phyloP scores from a whole-genome alignment of 1,139 yeast genomes.

The Yamadazyma dendronema region DNA sequence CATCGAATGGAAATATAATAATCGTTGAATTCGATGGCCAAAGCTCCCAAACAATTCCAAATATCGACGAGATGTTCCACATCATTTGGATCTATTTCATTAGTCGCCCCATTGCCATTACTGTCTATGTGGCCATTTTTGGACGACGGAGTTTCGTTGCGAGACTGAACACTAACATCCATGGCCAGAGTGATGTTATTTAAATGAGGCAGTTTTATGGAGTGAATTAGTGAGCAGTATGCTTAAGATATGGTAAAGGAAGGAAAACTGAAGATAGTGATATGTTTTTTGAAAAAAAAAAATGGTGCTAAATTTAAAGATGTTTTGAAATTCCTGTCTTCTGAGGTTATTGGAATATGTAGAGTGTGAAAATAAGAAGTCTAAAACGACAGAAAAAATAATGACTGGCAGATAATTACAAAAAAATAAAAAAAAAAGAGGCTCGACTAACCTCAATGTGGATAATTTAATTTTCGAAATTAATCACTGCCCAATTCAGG shows the following conservation, averaged over 20 bases:
- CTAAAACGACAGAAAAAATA: not conserved
- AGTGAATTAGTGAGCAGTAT: too few species aligned
- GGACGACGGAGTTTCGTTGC: not conserved
- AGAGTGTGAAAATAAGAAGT: slow-evolving; percentile 1
- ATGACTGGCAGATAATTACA: not conserved
- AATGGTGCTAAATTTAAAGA: too few species aligned
- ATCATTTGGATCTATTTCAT: too few species aligned
- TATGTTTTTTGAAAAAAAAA: too few species aligned
- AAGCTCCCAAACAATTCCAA: slow-evolving; percentile 10
- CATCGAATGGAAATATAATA: slow-evolving; percentile 6
- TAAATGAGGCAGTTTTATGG: too few species aligned
- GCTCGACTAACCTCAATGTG: slow-evolving; percentile 1
- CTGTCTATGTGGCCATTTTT: not conserved
- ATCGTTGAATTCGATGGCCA: slow-evolving; percentile 9
- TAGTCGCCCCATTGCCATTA: too few species aligned
- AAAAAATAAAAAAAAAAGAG: slow-evolving; percentile 2
- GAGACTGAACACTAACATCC: not conserved
- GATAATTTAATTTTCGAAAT: not conserved
- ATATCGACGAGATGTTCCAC: slow-evolving; percentile 1
- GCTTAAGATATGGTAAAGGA: too few species aligned
- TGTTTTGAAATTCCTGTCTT: not conserved
- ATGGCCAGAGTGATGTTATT: not conserved
- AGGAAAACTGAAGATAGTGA: too few species aligned
- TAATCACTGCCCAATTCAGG: not conserved
- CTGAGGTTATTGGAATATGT: slow-evolving; percentile 3